Conservation (phyloP, 2,329 filamentous ascomycete species). For the Nemania sp. region DNA sequence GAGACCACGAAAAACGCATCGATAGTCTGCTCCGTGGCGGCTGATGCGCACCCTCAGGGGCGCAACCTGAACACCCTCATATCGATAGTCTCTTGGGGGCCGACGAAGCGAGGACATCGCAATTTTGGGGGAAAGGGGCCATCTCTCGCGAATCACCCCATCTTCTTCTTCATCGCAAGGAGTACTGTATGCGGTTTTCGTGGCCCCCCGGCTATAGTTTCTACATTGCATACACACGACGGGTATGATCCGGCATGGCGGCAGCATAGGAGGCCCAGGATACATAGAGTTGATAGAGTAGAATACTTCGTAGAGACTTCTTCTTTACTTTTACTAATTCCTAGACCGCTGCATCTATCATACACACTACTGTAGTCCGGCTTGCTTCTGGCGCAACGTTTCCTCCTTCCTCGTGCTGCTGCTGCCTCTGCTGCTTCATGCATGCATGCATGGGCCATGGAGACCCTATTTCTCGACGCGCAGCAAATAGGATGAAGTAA, state of each 20-base stretch:
- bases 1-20: neutral
- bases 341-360: no score
- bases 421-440: no score
- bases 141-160: no score
- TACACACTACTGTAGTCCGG: no score
- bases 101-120: neutral
- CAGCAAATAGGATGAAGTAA: no score
- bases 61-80: neutral
- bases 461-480: no score
- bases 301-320: no score
- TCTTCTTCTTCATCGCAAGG: slow-evolving; percentile 7
- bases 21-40: slow-evolving; percentile 15
- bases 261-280: neutral
- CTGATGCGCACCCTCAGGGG: slow-evolving; percentile 7
- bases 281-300: slow-evolving; percentile 12
- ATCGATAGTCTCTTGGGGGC: slow-evolving; percentile 15
- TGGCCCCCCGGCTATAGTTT: slow-evolving; percentile 22
- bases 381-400: no score
- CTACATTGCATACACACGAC: slow-evolving; percentile 9
- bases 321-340: no score
- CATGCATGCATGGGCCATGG: no score
- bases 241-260: neutral
- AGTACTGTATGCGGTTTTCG: slow-evolving; percentile 7
- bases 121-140: neutral
- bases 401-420: no score